Percentiles rank a stretch among this genome's conserved stretches.
Evolutionary conservation across 177 flowering plant genomes (phyloP).

Genomic region (Vitis hybrid): DNA sequence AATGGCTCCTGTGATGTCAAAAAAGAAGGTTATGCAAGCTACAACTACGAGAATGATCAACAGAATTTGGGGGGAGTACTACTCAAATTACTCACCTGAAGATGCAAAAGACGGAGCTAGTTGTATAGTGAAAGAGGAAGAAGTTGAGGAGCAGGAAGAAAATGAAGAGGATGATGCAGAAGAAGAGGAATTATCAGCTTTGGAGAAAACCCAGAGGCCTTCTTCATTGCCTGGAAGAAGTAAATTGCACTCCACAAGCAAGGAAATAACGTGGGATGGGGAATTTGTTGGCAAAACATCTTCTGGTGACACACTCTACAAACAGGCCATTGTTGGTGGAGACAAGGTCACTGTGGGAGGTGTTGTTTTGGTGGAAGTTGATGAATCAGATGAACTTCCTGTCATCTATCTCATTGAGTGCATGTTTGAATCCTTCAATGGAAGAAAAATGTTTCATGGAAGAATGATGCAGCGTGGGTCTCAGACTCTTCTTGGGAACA

Average conservation of each 20-base stretch:
- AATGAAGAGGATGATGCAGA: conserved; percentile 50
- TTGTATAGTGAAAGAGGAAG: conserved; percentile 52
- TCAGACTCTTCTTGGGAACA: conserved; percentile 75
- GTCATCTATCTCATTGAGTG: conserved; percentile 73
- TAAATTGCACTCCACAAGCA: conserved; percentile 14
- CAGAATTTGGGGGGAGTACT: conserved; percentile 88
- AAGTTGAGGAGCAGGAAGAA: conserved; percentile 54
- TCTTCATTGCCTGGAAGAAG: conserved; percentile 12
- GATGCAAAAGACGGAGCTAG: conserved; percentile 34
- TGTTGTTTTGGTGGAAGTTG: conserved; percentile 51
- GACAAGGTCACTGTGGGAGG: conserved; percentile 57
- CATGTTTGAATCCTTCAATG: conserved; percentile 66
- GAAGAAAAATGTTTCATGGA: conserved; percentile 78
- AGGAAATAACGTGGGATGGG: conserved; percentile 65
- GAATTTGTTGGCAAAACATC: conserved; percentile 45
- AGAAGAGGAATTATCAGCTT: conserved; percentile 22
- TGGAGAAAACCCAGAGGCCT: conserved; percentile 16
- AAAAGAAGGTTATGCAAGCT: conserved; percentile 74
- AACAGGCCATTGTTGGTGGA: conserved; percentile 51
- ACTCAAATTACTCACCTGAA: conserved; percentile 72
- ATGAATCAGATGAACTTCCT: conserved; percentile 38
- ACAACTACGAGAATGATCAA: conserved; percentile 77
- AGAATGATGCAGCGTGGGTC: conserved; percentile 62
- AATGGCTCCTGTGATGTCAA: conserved; percentile 48
- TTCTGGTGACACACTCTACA: conserved; percentile 61